Conservation (phyloP, 805 yeast species). For the Candida arabinofermentans region DNA sequence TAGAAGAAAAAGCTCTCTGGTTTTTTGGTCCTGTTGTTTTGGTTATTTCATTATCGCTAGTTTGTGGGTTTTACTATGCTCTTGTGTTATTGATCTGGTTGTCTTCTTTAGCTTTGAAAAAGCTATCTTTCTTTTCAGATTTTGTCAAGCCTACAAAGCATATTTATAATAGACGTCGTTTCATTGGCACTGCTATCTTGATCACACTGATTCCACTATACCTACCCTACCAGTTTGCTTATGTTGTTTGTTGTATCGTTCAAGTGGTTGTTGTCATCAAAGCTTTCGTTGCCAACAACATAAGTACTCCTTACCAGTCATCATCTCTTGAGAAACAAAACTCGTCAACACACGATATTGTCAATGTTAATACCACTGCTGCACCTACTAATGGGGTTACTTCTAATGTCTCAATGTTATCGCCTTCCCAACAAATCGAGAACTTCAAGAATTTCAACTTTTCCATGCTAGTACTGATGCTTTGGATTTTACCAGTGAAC, state of each 20-base stretch:
- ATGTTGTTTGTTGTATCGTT: constrained; percentile 51
- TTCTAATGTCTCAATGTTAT: not conserved
- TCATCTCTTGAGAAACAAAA: not conserved
- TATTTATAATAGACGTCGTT: constrained; percentile 20
- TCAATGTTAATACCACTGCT: too few relatives aligned
- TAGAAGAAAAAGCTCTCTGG: constrained; percentile 52
- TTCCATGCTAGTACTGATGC: constrained; percentile 61
- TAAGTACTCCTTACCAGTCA: not conserved
- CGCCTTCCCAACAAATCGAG: constrained; percentile 9
- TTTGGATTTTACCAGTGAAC: constrained; percentile 77
- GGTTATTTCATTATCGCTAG: constrained; percentile 41
- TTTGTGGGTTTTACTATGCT: constrained; percentile 33
- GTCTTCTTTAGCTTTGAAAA: constrained; percentile 17
- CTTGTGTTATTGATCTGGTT: constrained; percentile 28
- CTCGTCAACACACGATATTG: too few relatives aligned
- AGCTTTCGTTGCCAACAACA: constrained; percentile 8
- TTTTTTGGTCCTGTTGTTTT: constrained; percentile 57
- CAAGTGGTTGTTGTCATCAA: constrained; percentile 54
- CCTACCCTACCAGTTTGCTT: constrained; percentile 81
- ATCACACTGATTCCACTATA: constrained; percentile 50
- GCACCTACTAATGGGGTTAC: too few relatives aligned
- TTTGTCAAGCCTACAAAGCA: constrained; percentile 3
- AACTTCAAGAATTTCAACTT: constrained; percentile 54
- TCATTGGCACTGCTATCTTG: constrained; percentile 35
- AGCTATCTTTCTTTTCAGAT: constrained; percentile 1